A percentile compares a stretch with the other conserved stretches of the same genome.
These are phyloP conservation scores for Lasiosphaeria ovina DNA, from an alignment of 495 filamentous ascomycete species.

Conservation along the genomic window DNA sequence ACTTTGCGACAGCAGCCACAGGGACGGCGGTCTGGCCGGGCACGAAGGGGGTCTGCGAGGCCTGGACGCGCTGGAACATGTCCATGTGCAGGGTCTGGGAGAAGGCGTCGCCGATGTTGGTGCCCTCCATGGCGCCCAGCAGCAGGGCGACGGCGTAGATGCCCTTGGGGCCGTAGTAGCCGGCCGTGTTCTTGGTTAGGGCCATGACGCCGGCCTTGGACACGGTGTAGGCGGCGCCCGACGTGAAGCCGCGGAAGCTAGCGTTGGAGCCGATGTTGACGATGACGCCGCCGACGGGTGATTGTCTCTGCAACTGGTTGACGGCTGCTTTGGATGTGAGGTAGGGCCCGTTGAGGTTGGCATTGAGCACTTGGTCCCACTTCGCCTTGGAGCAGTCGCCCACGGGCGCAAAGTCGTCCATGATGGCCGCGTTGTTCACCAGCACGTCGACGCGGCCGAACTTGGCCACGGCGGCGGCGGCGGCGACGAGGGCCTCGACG, in stretches of 20 bases:
- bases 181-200: conserved; percentile 62
- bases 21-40: conserved; percentile 21
- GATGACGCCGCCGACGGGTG: conserved; percentile 36
- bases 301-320: conserved; percentile 40
- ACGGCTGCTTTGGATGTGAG: conserved; percentile 54
- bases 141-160: conserved; percentile 57
- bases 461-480: conserved; percentile 29
- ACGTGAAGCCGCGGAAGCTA: conserved; percentile 28
- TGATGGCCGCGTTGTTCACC: conserved; percentile 53
- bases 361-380: conserved; percentile 57
- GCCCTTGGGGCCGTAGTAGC: conserved; percentile 55
- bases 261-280: conserved; percentile 50
- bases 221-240: conserved; percentile 56
- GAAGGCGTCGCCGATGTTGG: conserved; percentile 53
- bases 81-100: conserved; percentile 44
- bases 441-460: conserved; percentile 48
- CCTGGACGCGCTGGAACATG: conserved; percentile 34
- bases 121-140: conserved; percentile 56
- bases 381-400: conserved; percentile 47
- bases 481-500: conserved; percentile 34
- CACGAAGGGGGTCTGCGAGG: conserved; percentile 23
- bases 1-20: conserved; percentile 37
- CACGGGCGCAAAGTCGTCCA: conserved; percentile 55
- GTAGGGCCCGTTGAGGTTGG: conserved; percentile 61
- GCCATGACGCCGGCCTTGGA: conserved; percentile 56